Base-by-base conservation (phyloP, 2,329 filamentous ascomycete genomes). In the Paecilomyces sp. region DNA sequence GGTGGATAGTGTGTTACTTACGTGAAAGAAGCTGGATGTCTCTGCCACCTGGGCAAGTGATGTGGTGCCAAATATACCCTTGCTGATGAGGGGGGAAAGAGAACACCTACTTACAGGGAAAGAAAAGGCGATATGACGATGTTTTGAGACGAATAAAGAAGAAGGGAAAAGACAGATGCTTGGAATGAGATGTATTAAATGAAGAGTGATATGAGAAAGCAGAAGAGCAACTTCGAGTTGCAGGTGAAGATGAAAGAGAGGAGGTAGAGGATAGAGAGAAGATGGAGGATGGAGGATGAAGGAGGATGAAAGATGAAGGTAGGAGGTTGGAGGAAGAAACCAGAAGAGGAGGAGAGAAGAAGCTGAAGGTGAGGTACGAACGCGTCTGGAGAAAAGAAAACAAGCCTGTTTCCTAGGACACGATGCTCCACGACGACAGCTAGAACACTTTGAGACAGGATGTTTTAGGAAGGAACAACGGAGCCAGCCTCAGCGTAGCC, bases 291-390 rank as follows among this genome's bases (percentile, higher is more conserved):
- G 24, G 57, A 53, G 58, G 25, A 34, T 41, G 60, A 56, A 52
- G 41, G 34, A 59, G 57, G 58, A 55, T 22, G 22, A 34, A 58
- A 31, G 57, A 58, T 54, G 58, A 41, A 57, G 53, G 28, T 56
- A 34, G 58, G 57, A 64, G 22, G 63, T 62, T 7, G 22, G 54
- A 34, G 55, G 33, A 22, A 58, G 54, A 28, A 28, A 34, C 31
- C 28, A 33, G 28, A 47, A 59, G 55, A 57, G 24, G 53, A 36
- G 53, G 33, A 30, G 52, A 51, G 51, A 18, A 52, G 18, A 11
- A 22, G 9, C 12, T 9, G n/a, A 24, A 24, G 51, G 15, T 18
- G 11, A 41, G 11, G 36, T 22, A 22, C 22, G 22, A 22, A 41
- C 36, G 15, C 15, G 36, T 41, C 36, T 41, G 36, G 36, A 41